phyloP scores from a whole-genome alignment of 768 basidiomycete genomes.

The Tephrocybe sp. region DNA sequence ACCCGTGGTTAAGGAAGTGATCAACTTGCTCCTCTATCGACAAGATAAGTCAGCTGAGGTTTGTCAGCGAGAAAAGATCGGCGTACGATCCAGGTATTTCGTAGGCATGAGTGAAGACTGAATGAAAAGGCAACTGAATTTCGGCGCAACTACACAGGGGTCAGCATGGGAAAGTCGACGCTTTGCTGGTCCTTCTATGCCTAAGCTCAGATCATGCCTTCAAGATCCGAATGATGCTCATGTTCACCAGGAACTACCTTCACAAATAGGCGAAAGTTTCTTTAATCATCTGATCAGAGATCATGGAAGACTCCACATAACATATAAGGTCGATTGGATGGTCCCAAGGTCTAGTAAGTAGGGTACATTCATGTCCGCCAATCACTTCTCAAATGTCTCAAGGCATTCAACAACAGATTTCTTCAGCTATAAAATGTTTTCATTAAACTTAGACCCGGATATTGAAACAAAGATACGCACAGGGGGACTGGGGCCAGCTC shows the following conservation, averaged over 20 bases:
- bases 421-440: slow-evolving; percentile 43
- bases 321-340: too few relatives aligned
- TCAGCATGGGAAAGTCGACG: too few relatives aligned
- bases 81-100: slow-evolving; percentile 35
- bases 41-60: neutral
- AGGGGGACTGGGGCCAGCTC: slow-evolving; percentile 64
- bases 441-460: neutral
- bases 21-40: slow-evolving; percentile 43
- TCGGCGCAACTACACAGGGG: neutral
- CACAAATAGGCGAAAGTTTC: too few relatives aligned
- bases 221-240: too few relatives aligned
- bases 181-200: too few relatives aligned
- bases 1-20: slow-evolving; percentile 56
- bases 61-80: neutral
- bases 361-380: neutral
- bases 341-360: neutral
- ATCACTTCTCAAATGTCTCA: slow-evolving; percentile 27
- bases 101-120: slow-evolving; percentile 15
- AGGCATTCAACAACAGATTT: slow-evolving; percentile 43
- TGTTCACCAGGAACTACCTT: too few relatives aligned
- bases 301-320: too few relatives aligned
- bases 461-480: slow-evolving; percentile 37
- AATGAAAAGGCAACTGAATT: neutral
- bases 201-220: too few relatives aligned
- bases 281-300: too few relatives aligned